Evolutionary conservation across 1,139 yeast species (phyloP), one percentile per base, ranked within the genome.

Genomic region (Candida sp.): DNA sequence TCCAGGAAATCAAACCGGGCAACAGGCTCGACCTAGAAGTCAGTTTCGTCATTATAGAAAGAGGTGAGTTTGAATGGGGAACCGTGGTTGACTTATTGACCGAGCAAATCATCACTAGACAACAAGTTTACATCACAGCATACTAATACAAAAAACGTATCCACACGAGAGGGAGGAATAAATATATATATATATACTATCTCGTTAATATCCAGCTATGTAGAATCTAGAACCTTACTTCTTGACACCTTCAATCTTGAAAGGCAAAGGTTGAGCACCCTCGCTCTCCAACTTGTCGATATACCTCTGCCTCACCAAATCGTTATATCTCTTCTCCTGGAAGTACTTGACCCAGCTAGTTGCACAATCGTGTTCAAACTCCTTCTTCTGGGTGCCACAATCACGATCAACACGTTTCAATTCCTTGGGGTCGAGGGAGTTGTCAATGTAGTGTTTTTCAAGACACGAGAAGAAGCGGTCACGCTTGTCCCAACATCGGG

Each of bases 51-150:
- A 77, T 88, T 22, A 69, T 90, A 47, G 89, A 85, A 48, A 77
- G 78, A 41, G 97, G 96, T 1, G 88, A 84, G 50, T 89, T 85
- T 62, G 93, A 88, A 64, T 88, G 96, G 91, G 90, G 92, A 0
- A 80, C 85, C 0, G 68, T 88, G 2, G 75, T 89, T 55, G 96
- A 90, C 54, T 79, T 77, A 30, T 53, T 63, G 23, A 65, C 61
- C 41, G 26, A 50, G 31, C 65, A 67, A 42, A 55, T 68, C 1
- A 64, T 67, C 17, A 67, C 69, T 12, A 58, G 72, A 46, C 77
- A 74, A 46, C 77, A 80, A 2, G 56, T 75, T 17, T 62, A 63
- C 54, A 66, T 75, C 42, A 54, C 60, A 34, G 77, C 75, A 52
- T 54, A 57, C 47, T 67, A 59, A 54, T 27, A 12, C n/a, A 3